phyloP scores from a whole-genome alignment of 441 rosid genomes.

The Jatropha multifida region DNA sequence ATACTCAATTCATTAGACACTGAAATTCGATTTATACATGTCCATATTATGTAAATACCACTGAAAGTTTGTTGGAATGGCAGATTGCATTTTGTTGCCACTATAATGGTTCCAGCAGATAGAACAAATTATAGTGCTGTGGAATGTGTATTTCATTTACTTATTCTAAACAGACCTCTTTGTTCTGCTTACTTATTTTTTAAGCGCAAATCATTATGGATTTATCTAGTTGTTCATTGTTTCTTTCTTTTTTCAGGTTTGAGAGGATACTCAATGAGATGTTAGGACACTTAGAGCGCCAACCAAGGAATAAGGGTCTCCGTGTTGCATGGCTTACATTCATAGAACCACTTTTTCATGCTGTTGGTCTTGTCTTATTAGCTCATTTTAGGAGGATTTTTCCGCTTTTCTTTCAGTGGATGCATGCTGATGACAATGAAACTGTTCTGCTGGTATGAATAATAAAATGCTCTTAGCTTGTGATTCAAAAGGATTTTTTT shows the following conservation, averaged over 20 bases:
- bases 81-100: neutral
- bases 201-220: constrained; percentile 18
- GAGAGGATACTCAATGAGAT: constrained; percentile 81
- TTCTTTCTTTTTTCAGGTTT: constrained; percentile 42
- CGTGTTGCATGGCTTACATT: constrained; percentile 67
- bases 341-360: constrained; percentile 62
- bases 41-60: neutral
- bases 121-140: neutral
- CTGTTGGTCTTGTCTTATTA: constrained; percentile 64
- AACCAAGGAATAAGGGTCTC: constrained; percentile 73
- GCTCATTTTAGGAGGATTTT: constrained; percentile 79
- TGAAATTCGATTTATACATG: neutral
- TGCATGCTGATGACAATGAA: constrained; percentile 84
- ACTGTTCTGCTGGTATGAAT: constrained; percentile 67
- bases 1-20: neutral
- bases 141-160: neutral
- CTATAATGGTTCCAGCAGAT: neutral
- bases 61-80: neutral
- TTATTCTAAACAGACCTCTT: neutral
- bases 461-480: neutral
- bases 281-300: constrained; percentile 89
- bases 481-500: constrained; percentile 55
- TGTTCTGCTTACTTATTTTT: constrained; percentile 17
- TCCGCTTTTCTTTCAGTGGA: constrained; percentile 81
- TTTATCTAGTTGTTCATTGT: constrained; percentile 6